Evolutionary conservation across 768 basidiomycete species (phyloP), one percentile per base, ranked within the genome.

Genomic region (Butyriboletus loyo): DNA sequence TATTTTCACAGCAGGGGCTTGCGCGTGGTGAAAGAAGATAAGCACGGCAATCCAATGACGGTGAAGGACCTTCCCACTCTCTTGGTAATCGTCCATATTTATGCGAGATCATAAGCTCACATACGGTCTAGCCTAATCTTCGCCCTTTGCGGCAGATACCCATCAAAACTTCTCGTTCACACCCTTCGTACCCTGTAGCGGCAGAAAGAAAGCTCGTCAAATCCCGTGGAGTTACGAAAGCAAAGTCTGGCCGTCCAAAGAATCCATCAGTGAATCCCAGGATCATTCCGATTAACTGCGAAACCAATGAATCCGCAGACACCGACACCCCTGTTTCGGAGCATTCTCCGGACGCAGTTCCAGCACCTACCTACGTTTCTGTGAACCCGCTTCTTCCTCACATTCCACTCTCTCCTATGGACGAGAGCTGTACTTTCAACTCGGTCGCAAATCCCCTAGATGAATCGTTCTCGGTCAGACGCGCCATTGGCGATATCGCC

Each of bases 1-100:
- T 88, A 88, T 66, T 88, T 86, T 69, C 87, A 88, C 67, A 77
- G 75, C 61, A 72, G 75, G 60, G 80, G 83, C 35, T 61, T 85
- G 54, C 81, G 83, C 27, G 83, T 84, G 25, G 79, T 82, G 22
- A 85, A 83, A 59, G 82, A 85, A 62, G 83, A 84, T 58, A 82
- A 80, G 57, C 78, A 82, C 50, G 76, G 75, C 4, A 82, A 84
- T 63, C 65, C 78, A 44, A 72, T 75, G 46, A 14, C 52, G 5
- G 49, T 43, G 6, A 69, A 54, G 38, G 67, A 71, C 7, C 17
- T 46, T 52, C 48, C 50, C 49, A 50, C 47, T 14, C 38, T 50
- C 10, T 34, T 70, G 65, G 66, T 66, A 68, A 57, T 45, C 30
- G 22, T 34, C 44, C 28, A 46, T 44, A 34, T 45, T 51, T 34